Percentiles rank a stretch among this genome's conserved stretches.
Conservation (phyloP, 1,284 basidiomycete genomes). For the Malassezia dermatis region DNA sequence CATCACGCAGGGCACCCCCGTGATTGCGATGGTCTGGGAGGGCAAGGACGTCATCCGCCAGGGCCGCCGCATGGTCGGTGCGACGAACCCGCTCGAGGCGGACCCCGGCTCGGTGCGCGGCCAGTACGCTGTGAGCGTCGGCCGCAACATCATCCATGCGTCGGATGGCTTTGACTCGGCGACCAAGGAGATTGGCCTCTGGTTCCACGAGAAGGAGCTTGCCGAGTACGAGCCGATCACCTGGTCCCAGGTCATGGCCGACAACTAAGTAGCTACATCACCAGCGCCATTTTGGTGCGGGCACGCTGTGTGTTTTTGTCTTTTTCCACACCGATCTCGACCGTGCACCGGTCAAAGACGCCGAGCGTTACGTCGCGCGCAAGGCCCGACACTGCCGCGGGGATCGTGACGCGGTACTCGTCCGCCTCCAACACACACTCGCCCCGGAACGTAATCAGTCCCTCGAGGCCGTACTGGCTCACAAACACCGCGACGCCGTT, state of each 20-base stretch:
- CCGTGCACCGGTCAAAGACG: constrained; percentile 81
- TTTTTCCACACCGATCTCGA: constrained; percentile 82
- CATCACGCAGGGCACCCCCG: constrained; percentile 39
- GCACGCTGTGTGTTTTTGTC: constrained; percentile 88
- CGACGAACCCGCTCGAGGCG: constrained; percentile 38
- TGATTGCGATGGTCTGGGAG: constrained; percentile 43
- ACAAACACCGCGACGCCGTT: constrained; percentile 95
- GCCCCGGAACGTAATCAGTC: constrained; percentile 79
- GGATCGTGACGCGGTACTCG: constrained; percentile 71
- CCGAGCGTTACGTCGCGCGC: constrained; percentile 34
- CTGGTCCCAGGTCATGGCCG: constrained; percentile 35
- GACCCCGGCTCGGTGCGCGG: constrained; percentile 38
- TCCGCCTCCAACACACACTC: constrained; percentile 84
- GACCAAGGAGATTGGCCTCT: constrained; percentile 52
- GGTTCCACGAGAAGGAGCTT: constrained; percentile 51
- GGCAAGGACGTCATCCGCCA: constrained; percentile 45
- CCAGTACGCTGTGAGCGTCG: constrained; percentile 37
- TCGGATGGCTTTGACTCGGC: constrained; percentile 52
- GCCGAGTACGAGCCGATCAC: constrained; percentile 49
- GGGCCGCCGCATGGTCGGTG: constrained; percentile 41
- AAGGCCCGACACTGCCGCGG: constrained; percentile 45
- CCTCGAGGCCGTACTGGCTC: constrained; percentile 83
- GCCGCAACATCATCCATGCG: constrained; percentile 52
- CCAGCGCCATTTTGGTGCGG: constrained; percentile 75
- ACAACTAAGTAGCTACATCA: constrained; percentile 44